Evolutionary conservation across 352 stramenopile genomes (phyloP), one percentile per base, ranked within the genome.

Genomic region (Globisporangium iwayamae): DNA sequence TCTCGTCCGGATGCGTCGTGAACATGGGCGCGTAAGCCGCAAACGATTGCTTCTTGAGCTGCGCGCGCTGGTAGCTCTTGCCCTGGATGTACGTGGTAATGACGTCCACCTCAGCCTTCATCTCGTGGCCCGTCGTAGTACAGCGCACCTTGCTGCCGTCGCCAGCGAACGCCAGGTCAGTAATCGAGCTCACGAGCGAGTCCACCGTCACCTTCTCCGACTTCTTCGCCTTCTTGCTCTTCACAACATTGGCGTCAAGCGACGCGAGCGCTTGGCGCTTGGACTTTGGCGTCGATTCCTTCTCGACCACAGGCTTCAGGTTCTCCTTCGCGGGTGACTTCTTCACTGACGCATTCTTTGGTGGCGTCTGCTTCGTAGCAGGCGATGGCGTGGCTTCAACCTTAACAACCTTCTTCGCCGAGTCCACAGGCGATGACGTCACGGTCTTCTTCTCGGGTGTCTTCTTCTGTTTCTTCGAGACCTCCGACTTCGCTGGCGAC

Each of bases 21-120:
- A 91, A 89, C 80, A 89, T 89, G 7, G 82, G 82, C 30, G 76
- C 76, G 56, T 80, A 91, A 36, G 71, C 63, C 18, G 71, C 68
- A 56, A 91, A 87, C 25, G 78, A 87, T 20, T 72, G 56, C 28
- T 60, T 68, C 62, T 82, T 74, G 13, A 72, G 60, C 51, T 66
- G 66, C 7, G 76, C 73, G 22, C 80, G 80, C 45, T 69, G 65
- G 66, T 91, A 91, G 11, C 80, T 73, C 67, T 89, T 91, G 52
- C 82, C 82, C 13, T 56, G 57, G 38, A 87, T 73, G 65, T 91
- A 77, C 60, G 65, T 61, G 5, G 68, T 73, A 62, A 91, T 83
- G n/a, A 78, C 60, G 22, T 74, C 72, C 45, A 72, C 53, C 16
- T 87, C 75, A 4, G 82, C 82, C 62, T 80, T 78, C 78, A 91